Conservation (phyloP, 768 basidiomycete genomes). For the Pulveroboletus sp. region DNA sequence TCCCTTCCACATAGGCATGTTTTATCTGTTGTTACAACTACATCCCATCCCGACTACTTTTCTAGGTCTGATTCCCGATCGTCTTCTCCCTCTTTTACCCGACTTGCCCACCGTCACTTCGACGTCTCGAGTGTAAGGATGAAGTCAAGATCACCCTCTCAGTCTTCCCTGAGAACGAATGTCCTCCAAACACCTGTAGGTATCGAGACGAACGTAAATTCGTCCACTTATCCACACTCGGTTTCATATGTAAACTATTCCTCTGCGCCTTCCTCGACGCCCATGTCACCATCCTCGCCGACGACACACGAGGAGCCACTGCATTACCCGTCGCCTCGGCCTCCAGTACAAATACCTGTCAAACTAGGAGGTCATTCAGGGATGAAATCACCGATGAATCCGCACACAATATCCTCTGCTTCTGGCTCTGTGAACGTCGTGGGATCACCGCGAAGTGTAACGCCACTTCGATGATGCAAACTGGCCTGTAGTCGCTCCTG, state of each 20-base stretch:
- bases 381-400: conserved; percentile 7
- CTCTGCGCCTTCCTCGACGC: conserved; percentile 55
- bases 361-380: conserved; percentile 19
- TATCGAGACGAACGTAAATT: conserved; percentile 10
- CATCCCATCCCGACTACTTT: conserved; percentile 24
- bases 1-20: conserved; percentile 43
- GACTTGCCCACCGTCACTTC: conserved; percentile 25
- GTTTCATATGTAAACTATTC: conserved; percentile 46
- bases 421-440: conserved; percentile 15
- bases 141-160: conserved; percentile 29
- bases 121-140: conserved; percentile 21
- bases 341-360: conserved; percentile 8
- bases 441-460: conserved; percentile 19
- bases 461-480: conserved; percentile 22
- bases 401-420: conserved; percentile 10
- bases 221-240: conserved; percentile 12
- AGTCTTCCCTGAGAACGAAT: conserved; percentile 26
- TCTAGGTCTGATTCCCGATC: conserved; percentile 13
- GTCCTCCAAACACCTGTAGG: conserved; percentile 14
- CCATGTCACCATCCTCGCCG: conserved; percentile 45
- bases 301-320: conserved; percentile 14
- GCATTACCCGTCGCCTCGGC: conserved; percentile 21
- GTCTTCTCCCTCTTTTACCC: conserved; percentile 11
- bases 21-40: conserved; percentile 46
- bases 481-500: neutral